Percentiles rank a stretch among this genome's conserved stretches.
Conservation (phyloP, 139 green algal species). For the Parachlorella kessleri region DNA sequence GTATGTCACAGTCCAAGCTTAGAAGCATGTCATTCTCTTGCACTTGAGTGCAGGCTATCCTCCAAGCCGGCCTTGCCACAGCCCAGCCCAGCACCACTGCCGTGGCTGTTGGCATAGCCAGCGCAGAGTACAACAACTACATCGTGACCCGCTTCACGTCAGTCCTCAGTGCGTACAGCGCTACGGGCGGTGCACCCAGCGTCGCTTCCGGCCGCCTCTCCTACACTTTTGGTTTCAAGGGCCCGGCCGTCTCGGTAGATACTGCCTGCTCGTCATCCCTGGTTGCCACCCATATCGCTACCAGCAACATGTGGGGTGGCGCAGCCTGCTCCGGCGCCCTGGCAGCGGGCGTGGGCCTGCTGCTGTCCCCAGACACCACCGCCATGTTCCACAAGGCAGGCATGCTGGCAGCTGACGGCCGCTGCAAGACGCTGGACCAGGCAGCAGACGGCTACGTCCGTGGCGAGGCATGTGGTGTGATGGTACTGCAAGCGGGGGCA, state of each 20-base stretch:
- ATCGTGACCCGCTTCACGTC: constrained; percentile 43
- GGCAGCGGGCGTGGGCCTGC: constrained; percentile 66
- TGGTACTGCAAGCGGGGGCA: constrained; percentile 28
- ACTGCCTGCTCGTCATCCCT: constrained; percentile 84
- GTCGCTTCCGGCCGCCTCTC: constrained; percentile 74
- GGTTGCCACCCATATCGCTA: constrained; percentile 70
- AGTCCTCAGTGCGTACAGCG: constrained; percentile 73
- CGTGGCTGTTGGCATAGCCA: constrained; percentile 78
- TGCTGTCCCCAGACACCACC: constrained; percentile 75
- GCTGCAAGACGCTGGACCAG: constrained; percentile 85
- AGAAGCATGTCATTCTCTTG: too few relatives aligned
- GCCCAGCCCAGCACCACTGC: constrained; percentile 19
- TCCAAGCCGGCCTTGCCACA: constrained; percentile 11
- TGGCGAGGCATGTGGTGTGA: constrained; percentile 63
- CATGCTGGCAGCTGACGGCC: constrained; percentile 82
- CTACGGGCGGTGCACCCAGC: constrained; percentile 75
- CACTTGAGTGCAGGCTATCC: background rate
- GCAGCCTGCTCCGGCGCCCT: constrained; percentile 41
- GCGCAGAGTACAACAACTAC: constrained; percentile 83
- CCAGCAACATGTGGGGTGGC: constrained; percentile 33
- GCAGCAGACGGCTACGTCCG: constrained; percentile 85
- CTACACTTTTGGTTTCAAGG: constrained; percentile 73
- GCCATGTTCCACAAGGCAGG: constrained; percentile 83
- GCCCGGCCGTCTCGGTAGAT: constrained; percentile 74
- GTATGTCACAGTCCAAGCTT: too few relatives aligned